Evolutionary conservation across 192 early-diverging fungal genomes (phyloP).

Genomic region (Funneliformis geosporum): DNA sequence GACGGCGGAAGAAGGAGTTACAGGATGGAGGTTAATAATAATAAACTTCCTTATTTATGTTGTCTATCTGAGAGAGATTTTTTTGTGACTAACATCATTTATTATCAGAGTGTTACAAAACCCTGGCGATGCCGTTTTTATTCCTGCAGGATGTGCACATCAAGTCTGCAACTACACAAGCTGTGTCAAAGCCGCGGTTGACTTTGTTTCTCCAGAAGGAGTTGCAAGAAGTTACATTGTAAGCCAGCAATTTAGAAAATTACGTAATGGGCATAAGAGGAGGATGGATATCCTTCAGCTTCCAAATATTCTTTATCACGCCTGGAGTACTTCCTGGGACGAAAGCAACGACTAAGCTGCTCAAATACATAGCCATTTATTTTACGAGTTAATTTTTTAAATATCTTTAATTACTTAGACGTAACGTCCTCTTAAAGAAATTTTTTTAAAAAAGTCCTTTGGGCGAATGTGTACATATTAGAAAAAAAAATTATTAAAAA

Average conservation of each 20-base stretch:
- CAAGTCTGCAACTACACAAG: conserved; percentile 71
- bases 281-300: conserved; percentile 56
- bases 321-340: conserved; percentile 22
- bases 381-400: neutral
- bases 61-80: neutral
- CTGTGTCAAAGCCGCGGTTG: conserved; percentile 70
- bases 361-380: neutral
- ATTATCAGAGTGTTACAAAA: conserved; percentile 57
- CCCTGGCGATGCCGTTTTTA: conserved; percentile 73
- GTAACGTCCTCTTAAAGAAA: neutral
- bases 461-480: too few relatives aligned
- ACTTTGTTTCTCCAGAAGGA: conserved; percentile 69
- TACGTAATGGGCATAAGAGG: conserved; percentile 41
- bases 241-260: conserved; percentile 51
- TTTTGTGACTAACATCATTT: neutral
- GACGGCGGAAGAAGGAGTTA: conserved; percentile 40
- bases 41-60: neutral
- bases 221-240: conserved; percentile 48
- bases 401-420: neutral
- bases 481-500: too few relatives aligned
- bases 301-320: conserved; percentile 44
- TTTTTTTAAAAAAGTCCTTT: too few relatives aligned
- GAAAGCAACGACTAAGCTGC: neutral
- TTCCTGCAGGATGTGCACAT: conserved; percentile 76
- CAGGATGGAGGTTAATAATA: conserved; percentile 39